Evolutionary conservation across 176 grass and related monocot genomes (phyloP), one percentile per base, ranked within the genome.

Genomic region (Puya raimondii): DNA sequence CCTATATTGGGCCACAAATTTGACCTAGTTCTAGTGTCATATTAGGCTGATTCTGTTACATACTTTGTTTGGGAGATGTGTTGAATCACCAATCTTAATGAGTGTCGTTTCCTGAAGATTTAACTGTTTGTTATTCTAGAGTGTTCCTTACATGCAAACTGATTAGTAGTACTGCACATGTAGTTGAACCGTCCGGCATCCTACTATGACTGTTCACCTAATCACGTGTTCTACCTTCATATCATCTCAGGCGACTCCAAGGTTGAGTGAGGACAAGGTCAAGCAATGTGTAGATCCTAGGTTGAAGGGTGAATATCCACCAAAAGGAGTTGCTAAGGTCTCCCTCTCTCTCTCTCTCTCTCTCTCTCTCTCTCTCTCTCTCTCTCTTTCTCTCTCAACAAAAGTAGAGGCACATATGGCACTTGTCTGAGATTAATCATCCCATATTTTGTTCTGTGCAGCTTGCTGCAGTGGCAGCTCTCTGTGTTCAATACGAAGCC

Each of bases 401-500:
- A 18, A 61, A 61, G 15, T n/a, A 61, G 33, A 42, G 33, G 33
- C 33, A 42, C 33, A 42, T 42, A 7, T 6, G 0, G 29, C 29
- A 18, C 9, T 21, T 59, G 15, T 33, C 29, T 33, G 20, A 59
- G 56, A 21, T 59, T 59, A 10, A n/a, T 54, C 52, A 17, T 48
- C 50, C 26, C 9, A 64, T 53, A 51, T 51, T 70, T 49, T 70
- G 64, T 18, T 69, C 27, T 20, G 23, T 82, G 70, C 81, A 95
- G 91, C 73, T 95, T 25, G 87, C 86, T 51, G 91, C 91, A 23
- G 87, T 95, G 70, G 91, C 91, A 42, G 91, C 91, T 70, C 70
- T 95, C 15, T 95, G 91, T 61, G 91, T 95, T 76, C 91, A 95
- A 82, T 95, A 95, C 21, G 87, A 95, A 86, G 83, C 91, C 7